phyloP scores from a whole-genome alignment of 1,284 basidiomycete genomes.

The Marasmius fiardii region DNA sequence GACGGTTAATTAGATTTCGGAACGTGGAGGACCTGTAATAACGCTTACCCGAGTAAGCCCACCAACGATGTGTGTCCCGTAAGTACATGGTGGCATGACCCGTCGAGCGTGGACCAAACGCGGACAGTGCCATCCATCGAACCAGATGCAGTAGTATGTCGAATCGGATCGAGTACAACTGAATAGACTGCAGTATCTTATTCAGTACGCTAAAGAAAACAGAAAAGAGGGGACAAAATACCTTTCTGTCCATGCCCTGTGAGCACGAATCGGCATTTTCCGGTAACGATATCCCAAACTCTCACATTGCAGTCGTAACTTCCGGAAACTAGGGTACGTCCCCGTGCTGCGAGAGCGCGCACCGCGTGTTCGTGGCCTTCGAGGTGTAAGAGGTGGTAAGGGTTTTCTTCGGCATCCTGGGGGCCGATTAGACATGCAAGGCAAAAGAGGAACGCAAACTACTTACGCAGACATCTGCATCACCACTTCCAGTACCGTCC shows the following conservation, averaged over 20 bases:
- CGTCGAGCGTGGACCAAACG: slow-evolving; percentile 85
- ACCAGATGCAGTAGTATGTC: slow-evolving; percentile 50
- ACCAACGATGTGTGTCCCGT: slow-evolving; percentile 88
- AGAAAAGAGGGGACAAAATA: slow-evolving; percentile 36
- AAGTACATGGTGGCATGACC: slow-evolving; percentile 76
- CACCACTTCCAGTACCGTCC: slow-evolving; percentile 66
- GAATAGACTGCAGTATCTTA: slow-evolving; percentile 70
- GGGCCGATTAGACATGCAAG: slow-evolving; percentile 16
- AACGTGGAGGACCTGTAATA: neutral
- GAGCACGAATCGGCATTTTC: slow-evolving; percentile 77
- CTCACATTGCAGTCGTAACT: slow-evolving; percentile 93
- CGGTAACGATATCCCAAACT: slow-evolving; percentile 93
- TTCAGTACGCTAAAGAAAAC: slow-evolving; percentile 5
- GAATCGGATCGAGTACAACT: slow-evolving; percentile 71
- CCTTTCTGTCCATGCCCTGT: slow-evolving; percentile 91
- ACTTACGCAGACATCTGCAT: slow-evolving; percentile 56
- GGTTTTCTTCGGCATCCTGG: slow-evolving; percentile 83
- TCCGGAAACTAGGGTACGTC: slow-evolving; percentile 88
- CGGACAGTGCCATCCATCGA: slow-evolving; percentile 96
- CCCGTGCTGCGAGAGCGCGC: slow-evolving; percentile 86
- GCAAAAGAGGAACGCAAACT: slow-evolving; percentile 5
- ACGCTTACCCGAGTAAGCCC: slow-evolving; percentile 69
- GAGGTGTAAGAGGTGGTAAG: slow-evolving; percentile 83
- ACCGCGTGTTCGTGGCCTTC: slow-evolving; percentile 91
- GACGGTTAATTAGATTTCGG: neutral